These are phyloP conservation scores for Coleophoma cylindrospora DNA, from an alignment of 2,329 filamentous ascomycete species.

Conservation along the genomic window DNA sequence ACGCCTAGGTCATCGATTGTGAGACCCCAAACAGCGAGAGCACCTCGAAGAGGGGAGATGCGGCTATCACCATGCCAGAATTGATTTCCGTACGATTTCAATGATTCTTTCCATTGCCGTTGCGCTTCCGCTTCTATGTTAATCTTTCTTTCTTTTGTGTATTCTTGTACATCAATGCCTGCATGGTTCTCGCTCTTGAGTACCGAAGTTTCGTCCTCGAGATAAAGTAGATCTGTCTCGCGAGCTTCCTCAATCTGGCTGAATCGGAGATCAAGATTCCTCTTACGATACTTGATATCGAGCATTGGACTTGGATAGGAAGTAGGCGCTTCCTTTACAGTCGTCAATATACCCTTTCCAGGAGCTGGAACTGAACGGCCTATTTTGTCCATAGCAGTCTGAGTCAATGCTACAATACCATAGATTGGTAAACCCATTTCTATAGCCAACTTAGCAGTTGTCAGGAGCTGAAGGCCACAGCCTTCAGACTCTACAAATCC, in stretches of 20 bases:
- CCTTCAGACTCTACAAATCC: conserved; percentile 99
- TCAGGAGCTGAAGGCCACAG: conserved; percentile 93
- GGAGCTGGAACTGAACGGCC: conserved; percentile 92
- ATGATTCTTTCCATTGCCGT: no score
- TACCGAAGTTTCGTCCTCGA: no score
- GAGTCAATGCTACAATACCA: conserved; percentile 84
- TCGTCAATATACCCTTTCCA: conserved; percentile 90
- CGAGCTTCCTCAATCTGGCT: no score
- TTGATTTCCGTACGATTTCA: conserved; percentile 80
- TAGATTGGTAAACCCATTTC: conserved; percentile 98
- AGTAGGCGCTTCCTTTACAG: conserved; percentile 78
- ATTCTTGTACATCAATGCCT: no score
- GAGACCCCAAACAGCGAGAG: conserved; percentile 91
- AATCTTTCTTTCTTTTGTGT: no score
- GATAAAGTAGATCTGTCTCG: no score
- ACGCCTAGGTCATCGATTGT: conserved; percentile 90
- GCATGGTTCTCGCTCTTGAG: no score
- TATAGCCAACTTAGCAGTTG: conserved; percentile 87
- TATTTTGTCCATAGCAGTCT: conserved; percentile 96
- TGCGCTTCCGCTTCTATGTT: no score
- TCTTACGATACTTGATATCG: conserved; percentile 90
- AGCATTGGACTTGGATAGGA: conserved; percentile 90
- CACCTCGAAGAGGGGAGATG: conserved; percentile 89
- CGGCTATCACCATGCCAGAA: conserved; percentile 94
- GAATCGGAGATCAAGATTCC: conserved; percentile 82